phyloP scores from a whole-genome alignment of 2,329 filamentous ascomycete species.

The Lachnellula suecica region DNA sequence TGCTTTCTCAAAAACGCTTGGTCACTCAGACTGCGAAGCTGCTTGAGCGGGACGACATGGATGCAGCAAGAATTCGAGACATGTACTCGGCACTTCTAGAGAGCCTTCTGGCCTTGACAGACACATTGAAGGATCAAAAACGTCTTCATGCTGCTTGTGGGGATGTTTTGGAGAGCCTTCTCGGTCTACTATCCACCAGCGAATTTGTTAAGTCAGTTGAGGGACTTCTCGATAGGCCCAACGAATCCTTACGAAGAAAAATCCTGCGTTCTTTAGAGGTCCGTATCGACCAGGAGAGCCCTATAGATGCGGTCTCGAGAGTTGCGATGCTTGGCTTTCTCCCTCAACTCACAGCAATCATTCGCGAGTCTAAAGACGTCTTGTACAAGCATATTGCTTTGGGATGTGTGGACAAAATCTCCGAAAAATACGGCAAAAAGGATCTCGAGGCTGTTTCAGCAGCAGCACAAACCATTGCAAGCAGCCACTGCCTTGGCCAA shows the following conservation, averaged over 20 bases:
- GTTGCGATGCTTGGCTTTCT: constrained; percentile 75
- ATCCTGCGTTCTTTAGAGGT: constrained; percentile 78
- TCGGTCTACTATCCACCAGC: constrained; percentile 79
- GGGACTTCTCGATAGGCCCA: constrained; percentile 72
- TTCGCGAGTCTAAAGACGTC: constrained; percentile 70
- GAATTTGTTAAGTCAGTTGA: constrained; percentile 91
- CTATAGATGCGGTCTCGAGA: constrained; percentile 67
- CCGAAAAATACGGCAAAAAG: constrained; percentile 94
- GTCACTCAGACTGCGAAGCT: constrained; percentile 54
- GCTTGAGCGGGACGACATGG: constrained; percentile 63
- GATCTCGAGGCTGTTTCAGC: constrained; percentile 74
- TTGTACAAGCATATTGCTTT: constrained; percentile 83
- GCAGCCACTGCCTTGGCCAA: constrained; percentile 73
- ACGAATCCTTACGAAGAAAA: constrained; percentile 74
- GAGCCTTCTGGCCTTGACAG: constrained; percentile 63
- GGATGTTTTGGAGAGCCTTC: constrained; percentile 73
- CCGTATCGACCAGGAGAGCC: constrained; percentile 72
- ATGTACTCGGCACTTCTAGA: constrained; percentile 70
- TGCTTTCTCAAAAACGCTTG: constrained; percentile 58
- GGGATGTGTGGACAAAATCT: constrained; percentile 86
- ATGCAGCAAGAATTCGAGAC: constrained; percentile 63
- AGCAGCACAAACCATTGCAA: constrained; percentile 75
- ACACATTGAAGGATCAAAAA: constrained; percentile 58
- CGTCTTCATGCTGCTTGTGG: constrained; percentile 59
- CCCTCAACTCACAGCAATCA: constrained; percentile 73